phyloP scores from a whole-genome alignment of 805 yeast genomes.

The Ogataea methanolica region DNA sequence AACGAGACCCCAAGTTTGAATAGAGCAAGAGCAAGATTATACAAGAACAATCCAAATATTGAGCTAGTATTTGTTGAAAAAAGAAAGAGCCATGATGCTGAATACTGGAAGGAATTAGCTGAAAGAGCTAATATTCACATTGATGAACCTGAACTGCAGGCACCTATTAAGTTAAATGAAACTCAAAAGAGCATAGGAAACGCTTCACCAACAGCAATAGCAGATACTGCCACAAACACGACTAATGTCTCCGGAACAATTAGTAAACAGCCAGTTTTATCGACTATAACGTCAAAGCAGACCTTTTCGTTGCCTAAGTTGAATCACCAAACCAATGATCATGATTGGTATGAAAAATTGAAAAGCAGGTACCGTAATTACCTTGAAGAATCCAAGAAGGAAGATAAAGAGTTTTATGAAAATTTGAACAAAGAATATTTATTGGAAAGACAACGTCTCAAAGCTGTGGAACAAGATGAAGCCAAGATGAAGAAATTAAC shows the following conservation, averaged over 20 bases:
- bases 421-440: slow-evolving; percentile 31
- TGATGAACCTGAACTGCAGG: too few relatives aligned
- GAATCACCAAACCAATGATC: slow-evolving; percentile 9
- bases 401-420: slow-evolving; percentile 34
- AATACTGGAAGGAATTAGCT: slow-evolving; percentile 27
- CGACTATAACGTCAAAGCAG: too few relatives aligned
- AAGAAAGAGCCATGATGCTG: slow-evolving; percentile 10
- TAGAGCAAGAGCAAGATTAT: slow-evolving; percentile 18
- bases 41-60: slow-evolving; percentile 14
- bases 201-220: neutral
- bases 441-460: slow-evolving; percentile 14
- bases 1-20: slow-evolving; percentile 20
- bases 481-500: slow-evolving; percentile 15
- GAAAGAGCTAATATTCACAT: slow-evolving; percentile 26
- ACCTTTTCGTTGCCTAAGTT: neutral
- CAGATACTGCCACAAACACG: neutral
- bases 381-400: slow-evolving; percentile 27
- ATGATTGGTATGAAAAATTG: slow-evolving; percentile 32
- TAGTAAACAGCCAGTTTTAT: too few relatives aligned
- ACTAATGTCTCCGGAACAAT: neutral
- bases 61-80: slow-evolving; percentile 11
- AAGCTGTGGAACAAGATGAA: slow-evolving; percentile 14
- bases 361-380: slow-evolving; percentile 30
- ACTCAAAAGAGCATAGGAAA: neutral
- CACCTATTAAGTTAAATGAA: too few relatives aligned